These are phyloP conservation scores for Amborella trichopoda DNA, from an alignment of 164 flowering plant genomes.

Conservation along the genomic window DNA sequence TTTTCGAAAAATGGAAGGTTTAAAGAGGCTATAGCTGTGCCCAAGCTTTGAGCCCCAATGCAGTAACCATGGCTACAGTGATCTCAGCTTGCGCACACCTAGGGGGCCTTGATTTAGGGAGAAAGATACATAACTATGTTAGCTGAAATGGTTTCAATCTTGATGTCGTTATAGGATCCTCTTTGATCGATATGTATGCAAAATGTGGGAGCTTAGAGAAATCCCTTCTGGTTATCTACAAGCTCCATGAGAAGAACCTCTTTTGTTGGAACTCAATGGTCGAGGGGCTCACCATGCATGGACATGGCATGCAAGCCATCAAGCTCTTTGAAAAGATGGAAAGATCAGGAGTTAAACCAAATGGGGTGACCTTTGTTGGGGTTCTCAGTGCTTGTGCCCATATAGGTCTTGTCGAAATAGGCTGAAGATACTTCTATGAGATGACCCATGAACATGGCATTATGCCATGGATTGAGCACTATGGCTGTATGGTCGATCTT, in stretches of 20 bases:
- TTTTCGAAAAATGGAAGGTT: slow-evolving; percentile 42
- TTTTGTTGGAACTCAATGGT: slow-evolving; percentile 53
- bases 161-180: slow-evolving; percentile 31
- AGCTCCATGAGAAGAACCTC: slow-evolving; percentile 22
- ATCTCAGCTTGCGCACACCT: slow-evolving; percentile 35
- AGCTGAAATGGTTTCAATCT: slow-evolving; percentile 24
- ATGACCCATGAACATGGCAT: slow-evolving; percentile 25
- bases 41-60: slow-evolving; percentile 34
- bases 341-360: slow-evolving; percentile 25
- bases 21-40: slow-evolving; percentile 22
- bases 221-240: slow-evolving; percentile 25
- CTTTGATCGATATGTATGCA: slow-evolving; percentile 45
- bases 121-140: slow-evolving; percentile 41
- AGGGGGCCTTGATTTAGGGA: slow-evolving; percentile 35
- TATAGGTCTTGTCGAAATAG: slow-evolving; percentile 39
- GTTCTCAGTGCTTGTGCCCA: slow-evolving; percentile 51
- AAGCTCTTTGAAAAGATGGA: slow-evolving; percentile 24
- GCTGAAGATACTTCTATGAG: slow-evolving; percentile 23
- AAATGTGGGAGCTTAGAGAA: slow-evolving; percentile 41
- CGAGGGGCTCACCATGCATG: slow-evolving; percentile 42
- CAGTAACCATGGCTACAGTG: slow-evolving; percentile 38
- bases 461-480: slow-evolving; percentile 33
- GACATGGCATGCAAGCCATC: slow-evolving; percentile 35
- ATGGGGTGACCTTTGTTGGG: slow-evolving; percentile 38
- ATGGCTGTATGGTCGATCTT: slow-evolving; percentile 42